Percentiles rank a stretch among this genome's conserved stretches.
phyloP scores from a whole-genome alignment of 768 basidiomycete genomes.

The Gautieria morchelliformis region DNA sequence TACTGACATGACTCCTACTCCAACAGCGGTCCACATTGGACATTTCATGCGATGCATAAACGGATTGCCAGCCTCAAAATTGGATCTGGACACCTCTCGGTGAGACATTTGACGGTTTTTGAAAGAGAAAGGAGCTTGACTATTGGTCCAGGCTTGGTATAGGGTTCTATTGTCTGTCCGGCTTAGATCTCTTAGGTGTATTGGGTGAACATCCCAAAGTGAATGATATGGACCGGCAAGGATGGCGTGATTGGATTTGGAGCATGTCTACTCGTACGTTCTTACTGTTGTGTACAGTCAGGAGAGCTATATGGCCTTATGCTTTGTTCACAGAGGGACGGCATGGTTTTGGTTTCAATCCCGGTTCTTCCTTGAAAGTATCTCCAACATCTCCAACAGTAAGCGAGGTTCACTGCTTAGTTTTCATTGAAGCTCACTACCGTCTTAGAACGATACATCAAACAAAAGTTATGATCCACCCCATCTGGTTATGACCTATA shows the following conservation, averaged over 20 bases:
- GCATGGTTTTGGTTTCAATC: constrained; percentile 19
- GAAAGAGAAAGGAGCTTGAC: background rate
- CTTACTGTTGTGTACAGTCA: constrained; percentile 6
- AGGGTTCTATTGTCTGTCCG: constrained; percentile 82
- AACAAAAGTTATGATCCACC: constrained; percentile 46
- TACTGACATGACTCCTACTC: background rate
- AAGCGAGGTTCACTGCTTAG: background rate
- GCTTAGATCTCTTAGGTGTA: constrained; percentile 64
- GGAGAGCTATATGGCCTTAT: background rate
- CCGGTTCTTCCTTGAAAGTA: constrained; percentile 53
- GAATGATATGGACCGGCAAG: constrained; percentile 40
- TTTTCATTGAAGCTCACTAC: background rate
- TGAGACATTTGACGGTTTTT: constrained; percentile 19
- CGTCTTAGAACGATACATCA: background rate
- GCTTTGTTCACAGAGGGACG: constrained; percentile 5
- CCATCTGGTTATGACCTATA: constrained; percentile 91
- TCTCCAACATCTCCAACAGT: constrained; percentile 12
- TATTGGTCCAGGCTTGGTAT: constrained; percentile 58
- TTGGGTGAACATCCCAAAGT: constrained; percentile 31
- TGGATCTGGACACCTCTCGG: constrained; percentile 67
- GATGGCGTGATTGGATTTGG: constrained; percentile 86
- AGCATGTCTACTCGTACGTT: constrained; percentile 61
- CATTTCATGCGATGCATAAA: constrained; percentile 63
- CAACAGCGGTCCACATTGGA: constrained; percentile 33
- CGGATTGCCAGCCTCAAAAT: constrained; percentile 60